Percentiles rank a stretch among this genome's conserved stretches.
phyloP scores from a whole-genome alignment of 345 rosid genomes.

The Citrus sp. region DNA sequence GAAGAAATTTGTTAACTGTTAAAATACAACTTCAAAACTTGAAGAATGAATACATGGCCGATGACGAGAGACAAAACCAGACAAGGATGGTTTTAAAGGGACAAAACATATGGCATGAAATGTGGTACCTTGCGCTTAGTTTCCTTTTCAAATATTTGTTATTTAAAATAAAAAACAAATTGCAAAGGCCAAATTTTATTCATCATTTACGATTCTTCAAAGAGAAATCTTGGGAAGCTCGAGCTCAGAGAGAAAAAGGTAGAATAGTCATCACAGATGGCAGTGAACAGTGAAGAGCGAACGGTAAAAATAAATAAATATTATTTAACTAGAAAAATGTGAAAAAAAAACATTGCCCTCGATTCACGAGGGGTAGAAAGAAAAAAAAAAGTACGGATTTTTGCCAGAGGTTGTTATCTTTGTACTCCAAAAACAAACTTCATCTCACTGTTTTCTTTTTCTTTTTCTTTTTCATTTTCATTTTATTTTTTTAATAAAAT shows the following conservation, averaged over 20 bases:
- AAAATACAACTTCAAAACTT: not conserved
- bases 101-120: conserved; percentile 49
- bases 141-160: not conserved
- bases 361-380: conserved; percentile 37
- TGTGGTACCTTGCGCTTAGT: conserved; percentile 23
- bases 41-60: conserved; percentile 25
- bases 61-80: conserved; percentile 36
- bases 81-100: conserved; percentile 43
- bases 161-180: not conserved
- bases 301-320: not conserved
- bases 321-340: not conserved
- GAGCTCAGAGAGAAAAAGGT: not conserved
- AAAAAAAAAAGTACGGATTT: conserved; percentile 18
- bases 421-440: conserved; percentile 23
- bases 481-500: not conserved
- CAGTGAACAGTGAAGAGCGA: not conserved
- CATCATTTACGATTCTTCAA: not conserved
- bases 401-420: conserved; percentile 49
- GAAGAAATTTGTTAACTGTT: not conserved
- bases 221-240: conserved; percentile 15
- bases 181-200: not conserved
- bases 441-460: not conserved
- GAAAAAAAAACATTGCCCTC: conserved; percentile 18
- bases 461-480: not conserved
- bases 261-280: not conserved